phyloP scores from a whole-genome alignment of 2,329 filamentous ascomycete species.

The Teratosphaeria gauchensis region DNA sequence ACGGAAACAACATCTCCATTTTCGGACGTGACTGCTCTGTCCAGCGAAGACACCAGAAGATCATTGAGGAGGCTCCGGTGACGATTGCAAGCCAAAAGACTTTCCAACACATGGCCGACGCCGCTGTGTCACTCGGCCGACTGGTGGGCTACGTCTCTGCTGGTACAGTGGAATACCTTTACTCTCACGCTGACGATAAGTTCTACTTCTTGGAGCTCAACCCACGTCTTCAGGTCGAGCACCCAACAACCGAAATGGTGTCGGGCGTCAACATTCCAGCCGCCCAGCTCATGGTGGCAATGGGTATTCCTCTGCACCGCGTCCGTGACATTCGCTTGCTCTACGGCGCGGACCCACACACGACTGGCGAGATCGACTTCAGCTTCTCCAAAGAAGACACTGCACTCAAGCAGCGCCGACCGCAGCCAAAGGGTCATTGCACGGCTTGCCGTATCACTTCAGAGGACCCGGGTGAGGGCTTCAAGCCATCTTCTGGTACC shows the following conservation, averaged over 20 bases:
- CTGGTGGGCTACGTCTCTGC: slow-evolving; percentile 97
- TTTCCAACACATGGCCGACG: slow-evolving; percentile 94
- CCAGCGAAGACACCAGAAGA: slow-evolving; percentile 97
- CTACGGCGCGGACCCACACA: slow-evolving; percentile 89
- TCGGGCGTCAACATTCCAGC: slow-evolving; percentile 94
- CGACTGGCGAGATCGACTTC: slow-evolving; percentile 82
- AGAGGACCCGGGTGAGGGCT: slow-evolving; percentile 95
- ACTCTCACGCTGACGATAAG: slow-evolving; percentile 94
- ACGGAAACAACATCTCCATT: slow-evolving; percentile 98
- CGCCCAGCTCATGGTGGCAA: slow-evolving; percentile 95
- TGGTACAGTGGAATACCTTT: slow-evolving; percentile 97
- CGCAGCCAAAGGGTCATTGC: slow-evolving; percentile 89
- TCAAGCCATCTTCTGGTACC: slow-evolving; percentile 98
- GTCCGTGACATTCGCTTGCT: slow-evolving; percentile 93
- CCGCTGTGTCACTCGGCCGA: slow-evolving; percentile 83
- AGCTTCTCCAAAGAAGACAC: slow-evolving; percentile 85
- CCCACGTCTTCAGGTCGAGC: slow-evolving; percentile 97
- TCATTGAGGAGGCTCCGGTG: slow-evolving; percentile 96
- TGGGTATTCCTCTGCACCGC: slow-evolving; percentile 92
- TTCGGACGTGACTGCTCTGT: slow-evolving; percentile 99
- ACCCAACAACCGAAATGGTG: slow-evolving; percentile 99
- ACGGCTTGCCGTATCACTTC: slow-evolving; percentile 99
- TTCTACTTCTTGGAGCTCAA: slow-evolving; percentile 99
- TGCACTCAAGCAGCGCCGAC: slow-evolving; percentile 73
- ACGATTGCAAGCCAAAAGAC: slow-evolving; percentile 84